Evolutionary conservation across 345 rosid species (phyloP), one percentile per base, ranked within the genome.

Genomic region (Anacardium occidentale): DNA sequence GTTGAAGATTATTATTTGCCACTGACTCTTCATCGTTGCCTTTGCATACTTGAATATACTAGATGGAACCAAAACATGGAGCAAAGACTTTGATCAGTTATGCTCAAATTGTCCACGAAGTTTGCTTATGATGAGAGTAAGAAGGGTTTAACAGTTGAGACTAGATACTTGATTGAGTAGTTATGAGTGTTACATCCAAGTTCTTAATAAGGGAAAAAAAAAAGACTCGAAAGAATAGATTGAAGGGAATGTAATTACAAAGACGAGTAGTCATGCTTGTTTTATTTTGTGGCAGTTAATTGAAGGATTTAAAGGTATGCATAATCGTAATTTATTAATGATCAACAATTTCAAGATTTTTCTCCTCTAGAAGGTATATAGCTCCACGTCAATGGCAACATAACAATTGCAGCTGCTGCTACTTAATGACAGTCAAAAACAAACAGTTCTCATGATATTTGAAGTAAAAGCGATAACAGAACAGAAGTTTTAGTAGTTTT

Each of bases 161-260:
- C 42, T 68, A 17, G 15, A 21, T n/a, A 37, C 56, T 69, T 55
- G 56, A 21, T 54, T 40, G 32, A 68, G 54, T 22, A n/a, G n/a
- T n/a, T n/a, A n/a, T n/a, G n/a, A n/a, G n/a, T n/a, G n/a, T 14
- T 63, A 1, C 2, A 12, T 34, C 34, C 13, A 10, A 53, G 24
- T 42, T 4, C 58, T 3, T 54, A 34, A 3, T 0, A 34, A 34
- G 37, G 37, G n/a, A 34, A 34, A 34, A 34, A 34, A 34, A 7
- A 40, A 71, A n/a, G n/a, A n/a, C n/a, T 50, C 26, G 14, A 18
- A 69, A 62, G 56, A 58, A 2, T 48, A 75, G 71, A 54, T 67
- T 52, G 70, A 74, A 51, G 57, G 55, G 24, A 26, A 55, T 63
- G 72, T 68, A 68, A 68, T 67, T 68, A 66, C 47, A 55, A 42